phyloP scores from a whole-genome alignment of 805 yeast genomes.

The Ogataea angusta region DNA sequence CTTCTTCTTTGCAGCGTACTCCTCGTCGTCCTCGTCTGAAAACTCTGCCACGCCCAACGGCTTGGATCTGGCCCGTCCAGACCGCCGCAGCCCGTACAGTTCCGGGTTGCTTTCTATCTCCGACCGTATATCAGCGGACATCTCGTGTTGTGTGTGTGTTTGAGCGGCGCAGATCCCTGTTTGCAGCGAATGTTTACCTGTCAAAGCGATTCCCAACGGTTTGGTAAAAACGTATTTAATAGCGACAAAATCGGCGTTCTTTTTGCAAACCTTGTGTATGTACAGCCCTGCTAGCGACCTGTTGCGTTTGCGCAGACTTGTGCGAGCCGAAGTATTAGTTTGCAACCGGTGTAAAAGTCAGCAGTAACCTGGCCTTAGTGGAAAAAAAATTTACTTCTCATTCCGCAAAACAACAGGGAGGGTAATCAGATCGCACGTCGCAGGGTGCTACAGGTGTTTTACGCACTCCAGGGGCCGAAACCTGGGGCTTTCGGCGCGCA shows the following conservation, averaged over 20 bases:
- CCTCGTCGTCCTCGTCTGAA: conserved; percentile 26
- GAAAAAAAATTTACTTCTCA: conserved; percentile 9
- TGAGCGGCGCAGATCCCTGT: background rate
- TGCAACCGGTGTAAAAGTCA: background rate
- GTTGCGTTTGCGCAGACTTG: background rate
- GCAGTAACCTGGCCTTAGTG: conserved; percentile 9
- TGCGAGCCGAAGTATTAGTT: background rate
- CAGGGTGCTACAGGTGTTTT: background rate
- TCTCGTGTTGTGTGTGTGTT: conserved; percentile 1
- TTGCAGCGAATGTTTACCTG: conserved; percentile 3
- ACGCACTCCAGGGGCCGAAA: background rate
- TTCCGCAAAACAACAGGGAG: conserved; percentile 10
- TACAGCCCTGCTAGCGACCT: background rate
- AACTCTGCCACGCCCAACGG: conserved; percentile 28
- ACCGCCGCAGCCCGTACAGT: conserved; percentile 77
- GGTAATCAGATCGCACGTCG: conserved; percentile 5
- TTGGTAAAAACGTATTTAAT: background rate
- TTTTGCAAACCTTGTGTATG: background rate
- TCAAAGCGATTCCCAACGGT: background rate
- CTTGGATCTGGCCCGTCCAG: conserved; percentile 54
- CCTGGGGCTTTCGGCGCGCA: background rate
- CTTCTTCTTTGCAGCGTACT: conserved; percentile 16
- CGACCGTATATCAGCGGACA: conserved; percentile 23
- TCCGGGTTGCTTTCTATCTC: conserved; percentile 72
- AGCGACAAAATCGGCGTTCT: background rate